Evolutionary conservation across 2,329 filamentous ascomycete species (phyloP).

Genomic region (Rugonectria rugulosa): DNA sequence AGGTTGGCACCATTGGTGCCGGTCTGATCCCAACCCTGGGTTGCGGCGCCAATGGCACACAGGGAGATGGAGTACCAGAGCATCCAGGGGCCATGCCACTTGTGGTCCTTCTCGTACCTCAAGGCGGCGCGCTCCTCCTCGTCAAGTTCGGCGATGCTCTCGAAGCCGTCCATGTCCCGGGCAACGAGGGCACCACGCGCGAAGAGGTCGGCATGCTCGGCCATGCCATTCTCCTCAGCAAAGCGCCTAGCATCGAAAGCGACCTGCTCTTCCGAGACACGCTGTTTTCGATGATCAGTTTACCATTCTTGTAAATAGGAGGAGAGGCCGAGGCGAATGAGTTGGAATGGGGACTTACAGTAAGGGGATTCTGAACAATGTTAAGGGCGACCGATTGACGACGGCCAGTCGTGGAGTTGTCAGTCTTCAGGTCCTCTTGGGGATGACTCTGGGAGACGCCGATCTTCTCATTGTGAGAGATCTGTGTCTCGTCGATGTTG

Average conservation of each 20-base stretch:
- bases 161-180: slow-evolving; percentile 39
- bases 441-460: neutral
- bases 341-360: slow-evolving; percentile 29
- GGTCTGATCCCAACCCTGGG: slow-evolving; percentile 71
- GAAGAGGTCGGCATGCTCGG: slow-evolving; percentile 54
- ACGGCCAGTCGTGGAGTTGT: slow-evolving; percentile 12
- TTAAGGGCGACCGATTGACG: slow-evolving; percentile 40
- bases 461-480: slow-evolving; percentile 21
- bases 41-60: slow-evolving; percentile 64
- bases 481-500: neutral
- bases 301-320: neutral
- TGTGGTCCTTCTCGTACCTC: slow-evolving; percentile 61
- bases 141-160: slow-evolving; percentile 38
- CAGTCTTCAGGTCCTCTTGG: neutral
- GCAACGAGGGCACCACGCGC: slow-evolving; percentile 49
- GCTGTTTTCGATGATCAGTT: slow-evolving; percentile 19
- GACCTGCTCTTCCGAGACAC: slow-evolving; percentile 34
- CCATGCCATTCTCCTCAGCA: slow-evolving; percentile 57
- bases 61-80: slow-evolving; percentile 56
- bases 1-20: slow-evolving; percentile 55
- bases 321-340: neutral
- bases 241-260: slow-evolving; percentile 56
- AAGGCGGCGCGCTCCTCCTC: slow-evolving; percentile 46
- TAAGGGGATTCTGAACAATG: slow-evolving; percentile 44
- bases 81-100: slow-evolving; percentile 60